Evolutionary conservation across 1,284 basidiomycete species (phyloP).

Genomic region (Jaminaea rosea): DNA sequence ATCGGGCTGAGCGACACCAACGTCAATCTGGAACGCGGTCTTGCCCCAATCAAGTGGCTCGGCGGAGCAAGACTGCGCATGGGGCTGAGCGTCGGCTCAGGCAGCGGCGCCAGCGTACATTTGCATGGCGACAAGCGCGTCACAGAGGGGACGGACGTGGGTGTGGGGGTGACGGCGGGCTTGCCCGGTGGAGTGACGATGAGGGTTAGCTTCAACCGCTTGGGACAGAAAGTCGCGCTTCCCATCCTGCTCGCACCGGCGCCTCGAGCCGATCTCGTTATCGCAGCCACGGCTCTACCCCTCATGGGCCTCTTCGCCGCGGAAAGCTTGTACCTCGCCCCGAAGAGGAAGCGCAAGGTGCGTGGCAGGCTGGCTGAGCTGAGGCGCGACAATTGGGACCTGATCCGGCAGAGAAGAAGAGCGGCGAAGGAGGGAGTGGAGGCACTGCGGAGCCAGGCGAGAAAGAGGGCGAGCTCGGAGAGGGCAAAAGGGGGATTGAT

Average conservation of each 20-base stretch:
- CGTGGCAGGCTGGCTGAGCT: constrained; percentile 52
- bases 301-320: constrained; percentile 53
- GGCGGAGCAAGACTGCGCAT: constrained; percentile 50
- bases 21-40: background rate
- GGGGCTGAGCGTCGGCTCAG: constrained; percentile 45
- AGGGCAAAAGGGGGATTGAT: constrained; percentile 55
- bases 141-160: constrained; percentile 44
- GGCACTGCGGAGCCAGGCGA: constrained; percentile 50
- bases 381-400: constrained; percentile 56
- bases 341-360: constrained; percentile 50
- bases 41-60: constrained; percentile 41
- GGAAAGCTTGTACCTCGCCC: constrained; percentile 57
- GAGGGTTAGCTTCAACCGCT: constrained; percentile 48
- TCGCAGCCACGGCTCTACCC: constrained; percentile 55
- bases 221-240: constrained; percentile 55
- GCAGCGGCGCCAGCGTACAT: constrained; percentile 37
- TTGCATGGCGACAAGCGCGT: constrained; percentile 44
- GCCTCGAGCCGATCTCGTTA: constrained; percentile 51
- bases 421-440: constrained; percentile 56
- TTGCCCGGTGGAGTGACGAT: constrained; percentile 43
- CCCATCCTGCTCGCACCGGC: constrained; percentile 55
- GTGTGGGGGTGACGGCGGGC: constrained; percentile 42
- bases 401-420: constrained; percentile 55
- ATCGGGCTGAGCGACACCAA: constrained; percentile 47
- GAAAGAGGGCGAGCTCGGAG: constrained; percentile 49